These are phyloP conservation scores for Flaveria floridana DNA, from an alignment of 140 eudicot genomes.

Conservation along the genomic window DNA sequence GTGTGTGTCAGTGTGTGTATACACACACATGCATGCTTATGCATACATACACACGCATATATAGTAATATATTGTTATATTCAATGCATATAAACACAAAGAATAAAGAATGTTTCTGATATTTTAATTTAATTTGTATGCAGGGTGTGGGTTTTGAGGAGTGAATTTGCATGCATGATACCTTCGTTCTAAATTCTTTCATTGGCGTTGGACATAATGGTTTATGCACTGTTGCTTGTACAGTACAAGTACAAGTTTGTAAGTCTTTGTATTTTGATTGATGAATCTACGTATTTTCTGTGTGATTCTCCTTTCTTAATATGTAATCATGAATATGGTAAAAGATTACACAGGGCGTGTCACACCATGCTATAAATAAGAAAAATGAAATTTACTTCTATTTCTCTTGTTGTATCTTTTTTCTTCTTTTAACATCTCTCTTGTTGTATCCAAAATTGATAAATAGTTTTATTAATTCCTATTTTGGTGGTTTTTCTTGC, in stretches of 20 bases:
- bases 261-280: constrained; percentile 16
- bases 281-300: not conserved
- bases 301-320: constrained; percentile 17
- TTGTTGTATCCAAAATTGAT: too few relatives aligned
- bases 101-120: not conserved
- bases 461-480: not conserved
- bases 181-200: constrained; percentile 27
- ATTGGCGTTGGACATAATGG: constrained; percentile 25
- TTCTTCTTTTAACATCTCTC: too few relatives aligned
- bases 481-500: not conserved
- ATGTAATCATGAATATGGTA: not conserved
- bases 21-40: too few relatives aligned
- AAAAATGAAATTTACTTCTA: not conserved
- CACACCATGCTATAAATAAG: constrained; percentile 14
- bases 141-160: constrained; percentile 28
- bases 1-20: too few relatives aligned
- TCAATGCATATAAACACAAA: too few relatives aligned
- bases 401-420: not conserved
- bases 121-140: constrained; percentile 9
- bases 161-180: constrained; percentile 16
- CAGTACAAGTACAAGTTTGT: constrained; percentile 25
- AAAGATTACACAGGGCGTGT: constrained; percentile 12
- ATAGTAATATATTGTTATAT: too few relatives aligned
- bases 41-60: too few relatives aligned
- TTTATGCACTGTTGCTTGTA: constrained; percentile 29